Conservation (phyloP, 306 rosid genomes). For the Myrica gale region DNA sequence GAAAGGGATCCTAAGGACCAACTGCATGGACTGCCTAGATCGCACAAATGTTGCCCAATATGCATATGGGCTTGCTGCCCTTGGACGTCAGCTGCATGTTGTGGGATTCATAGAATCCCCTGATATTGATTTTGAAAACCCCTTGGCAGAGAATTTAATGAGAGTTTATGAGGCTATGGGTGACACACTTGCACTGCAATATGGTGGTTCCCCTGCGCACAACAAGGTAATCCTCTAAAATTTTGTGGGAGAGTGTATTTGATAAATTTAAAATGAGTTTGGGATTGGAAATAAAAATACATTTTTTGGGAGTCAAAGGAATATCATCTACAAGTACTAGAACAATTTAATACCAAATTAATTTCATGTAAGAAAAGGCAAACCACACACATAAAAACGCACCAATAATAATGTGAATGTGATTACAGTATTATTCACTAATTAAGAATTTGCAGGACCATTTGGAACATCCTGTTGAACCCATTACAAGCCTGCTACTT, state of each 20-base stretch:
- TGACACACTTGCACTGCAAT: conserved; percentile 80
- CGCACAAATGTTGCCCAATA: conserved; percentile 97
- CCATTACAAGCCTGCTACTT: not conserved
- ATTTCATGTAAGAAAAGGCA: not conserved
- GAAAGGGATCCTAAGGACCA: conserved; percentile 84
- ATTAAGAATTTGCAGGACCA: not conserved
- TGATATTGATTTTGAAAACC: conserved; percentile 58
- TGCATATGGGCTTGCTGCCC: conserved; percentile 76
- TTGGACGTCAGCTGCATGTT: conserved; percentile 70
- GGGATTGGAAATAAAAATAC: too few relatives aligned
- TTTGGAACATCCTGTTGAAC: not conserved
- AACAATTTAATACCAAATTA: not conserved
- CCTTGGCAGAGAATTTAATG: conserved; percentile 83
- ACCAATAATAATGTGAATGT: not conserved
- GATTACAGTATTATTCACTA: not conserved
- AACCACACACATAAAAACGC: not conserved
- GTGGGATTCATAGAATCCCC: conserved; percentile 60
- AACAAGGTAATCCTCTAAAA: conserved; percentile 63
- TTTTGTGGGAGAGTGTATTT: not conserved
- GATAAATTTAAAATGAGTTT: not conserved
- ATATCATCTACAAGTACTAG: too few relatives aligned
- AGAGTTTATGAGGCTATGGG: conserved; percentile 84
- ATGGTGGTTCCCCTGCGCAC: conserved; percentile 99
- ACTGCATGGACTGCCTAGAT: conserved; percentile 92
- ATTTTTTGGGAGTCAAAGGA: too few relatives aligned